These are phyloP conservation scores for Naganishia kalamii DNA, from an alignment of 768 basidiomycete genomes.

Conservation along the genomic window DNA sequence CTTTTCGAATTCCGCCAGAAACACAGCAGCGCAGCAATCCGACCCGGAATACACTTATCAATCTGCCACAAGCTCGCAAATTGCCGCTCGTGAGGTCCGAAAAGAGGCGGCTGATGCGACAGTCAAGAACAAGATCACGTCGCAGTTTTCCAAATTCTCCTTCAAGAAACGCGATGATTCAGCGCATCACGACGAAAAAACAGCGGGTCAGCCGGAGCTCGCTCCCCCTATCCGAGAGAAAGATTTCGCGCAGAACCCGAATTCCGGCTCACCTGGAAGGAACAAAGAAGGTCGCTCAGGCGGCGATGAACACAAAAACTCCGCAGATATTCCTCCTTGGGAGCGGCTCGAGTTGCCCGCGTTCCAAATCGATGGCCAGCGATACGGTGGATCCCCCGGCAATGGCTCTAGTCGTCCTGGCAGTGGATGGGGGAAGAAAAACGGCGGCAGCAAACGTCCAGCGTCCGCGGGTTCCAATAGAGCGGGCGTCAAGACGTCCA, in stretches of 20 bases:
- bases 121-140: background rate
- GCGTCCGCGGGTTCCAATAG: background rate
- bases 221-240: background rate
- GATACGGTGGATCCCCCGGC: constrained; percentile 29
- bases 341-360: constrained; percentile 43
- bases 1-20: constrained; percentile 28
- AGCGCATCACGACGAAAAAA: constrained; percentile 1
- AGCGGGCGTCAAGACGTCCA: background rate
- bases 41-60: constrained; percentile 11
- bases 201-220: background rate
- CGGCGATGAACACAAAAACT: background rate
- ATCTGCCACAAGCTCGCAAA: constrained; percentile 7
- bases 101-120: background rate
- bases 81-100: background rate
- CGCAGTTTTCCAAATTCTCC: constrained; percentile 14
- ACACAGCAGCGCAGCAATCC: background rate
- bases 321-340: constrained; percentile 45
- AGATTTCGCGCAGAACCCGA: no score
- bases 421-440: constrained; percentile 12
- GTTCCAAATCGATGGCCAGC: constrained; percentile 41
- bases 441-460: background rate
- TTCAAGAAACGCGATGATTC: constrained; percentile 15
- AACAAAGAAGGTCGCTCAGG: background rate
- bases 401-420: background rate
- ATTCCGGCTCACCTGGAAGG: no score